Base-by-base conservation (phyloP, 2,329 filamentous ascomycete genomes). In the Phoma sp. region DNA sequence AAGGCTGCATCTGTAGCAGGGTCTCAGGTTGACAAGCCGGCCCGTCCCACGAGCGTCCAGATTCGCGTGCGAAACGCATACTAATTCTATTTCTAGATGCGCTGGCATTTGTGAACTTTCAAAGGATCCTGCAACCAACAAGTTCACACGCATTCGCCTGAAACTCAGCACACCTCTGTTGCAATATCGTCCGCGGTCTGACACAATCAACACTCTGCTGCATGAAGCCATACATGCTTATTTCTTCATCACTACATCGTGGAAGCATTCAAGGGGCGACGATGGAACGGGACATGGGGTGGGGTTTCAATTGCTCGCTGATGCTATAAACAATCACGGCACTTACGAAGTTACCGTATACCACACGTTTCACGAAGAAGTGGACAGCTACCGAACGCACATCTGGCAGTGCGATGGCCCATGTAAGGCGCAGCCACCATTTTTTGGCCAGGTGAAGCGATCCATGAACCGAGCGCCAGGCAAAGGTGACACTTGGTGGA, bases 201-300 rank as follows among this genome's bases (percentile, higher is more conserved):
- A 79, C 58, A 75, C 74, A 1, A 65, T 79, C 52, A 76, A 79
- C 52, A 79, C 77, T 1, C 63, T 79, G 18, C 65, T 79, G 3
- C 77, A 79, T 53, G 77, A 79, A 54, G 70, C 73, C 2, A 78
- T 79, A 14, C 77, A 79, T 44, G 77, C 77, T 24, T 79, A 79
- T 58, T 78, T 79, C 66, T 79, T 79, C 64, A 65, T 79, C 33
- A 78, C 74, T 11, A 77, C 75, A 2, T 76, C 75, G 7, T 78
- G 75, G 75, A 63, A 55, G 42, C 75, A 79, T 52, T 72, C 72
- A 7, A 71, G 77, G 6, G 74, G 74, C 9, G 76, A 78, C 29
- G 71, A 75, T 47, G 74, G 75, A 0, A 77, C 77, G 13, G 77
- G 77, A 0, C 77, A 79, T 52, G 77, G 77, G 1, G 57, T 56